Conservation (phyloP, 148 eudicot genomes). For the Spergularia marina region DNA sequence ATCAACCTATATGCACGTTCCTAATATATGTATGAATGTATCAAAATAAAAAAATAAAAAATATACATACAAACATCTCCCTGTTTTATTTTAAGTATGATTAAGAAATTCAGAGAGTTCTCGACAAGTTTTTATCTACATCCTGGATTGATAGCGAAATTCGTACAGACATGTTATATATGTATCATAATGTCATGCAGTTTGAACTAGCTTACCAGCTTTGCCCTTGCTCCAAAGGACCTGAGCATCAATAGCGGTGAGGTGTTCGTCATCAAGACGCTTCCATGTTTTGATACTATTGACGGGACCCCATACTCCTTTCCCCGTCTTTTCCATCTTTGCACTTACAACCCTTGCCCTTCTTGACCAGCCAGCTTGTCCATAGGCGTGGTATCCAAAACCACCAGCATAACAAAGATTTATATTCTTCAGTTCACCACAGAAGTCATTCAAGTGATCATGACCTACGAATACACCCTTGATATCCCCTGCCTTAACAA, state of each 20-base stretch:
- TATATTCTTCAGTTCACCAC: constrained; percentile 64
- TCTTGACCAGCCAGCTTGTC: constrained; percentile 87
- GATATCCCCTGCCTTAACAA: constrained; percentile 79
- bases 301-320: constrained; percentile 70
- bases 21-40: too few species aligned
- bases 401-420: constrained; percentile 93
- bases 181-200: background rate
- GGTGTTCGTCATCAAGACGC: constrained; percentile 65
- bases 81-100: too few species aligned
- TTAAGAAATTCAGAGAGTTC: too few species aligned
- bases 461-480: constrained; percentile 83
- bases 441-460: constrained; percentile 91
- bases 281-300: constrained; percentile 85
- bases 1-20: too few species aligned
- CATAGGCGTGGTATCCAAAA: constrained; percentile 96
- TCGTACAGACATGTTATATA: background rate
- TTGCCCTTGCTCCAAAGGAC: constrained; percentile 71
- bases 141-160: too few species aligned
- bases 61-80: too few species aligned
- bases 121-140: too few species aligned
- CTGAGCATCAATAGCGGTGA: constrained; percentile 57
- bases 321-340: constrained; percentile 51
- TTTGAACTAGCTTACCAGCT: constrained; percentile 33
- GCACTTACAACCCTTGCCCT: constrained; percentile 84
- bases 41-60: too few species aligned